Conservation (phyloP, 2,329 filamentous ascomycete species). For the Pyricularia grisea region DNA sequence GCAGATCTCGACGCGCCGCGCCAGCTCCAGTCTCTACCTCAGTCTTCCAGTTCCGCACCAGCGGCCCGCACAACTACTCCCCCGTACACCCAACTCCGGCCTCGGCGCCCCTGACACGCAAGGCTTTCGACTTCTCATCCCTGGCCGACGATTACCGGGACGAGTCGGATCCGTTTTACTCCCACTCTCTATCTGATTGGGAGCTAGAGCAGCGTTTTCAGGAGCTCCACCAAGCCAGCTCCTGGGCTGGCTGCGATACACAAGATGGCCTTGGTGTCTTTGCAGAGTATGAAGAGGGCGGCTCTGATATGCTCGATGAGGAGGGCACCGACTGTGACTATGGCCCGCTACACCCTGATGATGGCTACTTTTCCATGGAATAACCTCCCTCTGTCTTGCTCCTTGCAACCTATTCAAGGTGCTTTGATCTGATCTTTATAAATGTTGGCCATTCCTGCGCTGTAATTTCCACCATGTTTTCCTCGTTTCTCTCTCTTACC, state of each 20-base stretch:
- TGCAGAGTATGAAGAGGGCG: not conserved
- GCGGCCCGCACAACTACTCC: not conserved
- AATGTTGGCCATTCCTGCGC: not conserved
- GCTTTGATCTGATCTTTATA: not conserved
- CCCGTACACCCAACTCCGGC: not conserved
- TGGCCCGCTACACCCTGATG: not conserved
- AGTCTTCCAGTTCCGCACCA: not conserved
- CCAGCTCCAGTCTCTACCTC: not conserved
- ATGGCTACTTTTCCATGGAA: not conserved
- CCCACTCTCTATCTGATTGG: not conserved
- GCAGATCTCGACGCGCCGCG: not conserved
- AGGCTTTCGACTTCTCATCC: not conserved
- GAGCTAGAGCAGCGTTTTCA: constrained; percentile 4
- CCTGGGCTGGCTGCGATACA: not conserved
- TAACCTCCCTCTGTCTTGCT: not conserved
- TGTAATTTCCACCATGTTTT: not conserved
- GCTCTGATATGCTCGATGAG: not conserved
- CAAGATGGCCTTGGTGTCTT: not conserved
- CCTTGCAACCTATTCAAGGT: not conserved
- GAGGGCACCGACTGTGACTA: not conserved
- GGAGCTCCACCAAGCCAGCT: not conserved
- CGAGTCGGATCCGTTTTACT: constrained; percentile 4
- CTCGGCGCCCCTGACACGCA: not conserved
- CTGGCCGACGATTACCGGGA: constrained; percentile 2
- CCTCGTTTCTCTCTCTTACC: not conserved